Evolutionary conservation across 345 rosid species (phyloP), one percentile per base, ranked within the genome.

Genomic region (Aurinia saxatilis): DNA sequence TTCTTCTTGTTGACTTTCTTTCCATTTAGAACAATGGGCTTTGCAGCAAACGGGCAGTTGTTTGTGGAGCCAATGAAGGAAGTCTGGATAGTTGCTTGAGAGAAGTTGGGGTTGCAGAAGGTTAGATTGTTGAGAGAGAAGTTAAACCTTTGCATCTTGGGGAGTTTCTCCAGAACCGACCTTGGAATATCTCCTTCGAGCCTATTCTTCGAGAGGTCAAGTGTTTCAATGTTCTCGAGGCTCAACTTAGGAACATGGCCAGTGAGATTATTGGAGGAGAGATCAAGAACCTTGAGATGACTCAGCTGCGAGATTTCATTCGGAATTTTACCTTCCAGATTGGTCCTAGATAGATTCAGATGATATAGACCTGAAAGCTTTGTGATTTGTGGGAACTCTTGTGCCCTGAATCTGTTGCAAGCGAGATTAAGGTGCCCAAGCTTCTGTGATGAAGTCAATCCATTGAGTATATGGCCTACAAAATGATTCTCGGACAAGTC

Each of bases 71-170:
- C 95, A 57, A 66, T 62, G 74, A 91, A 84, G 41, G 82, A 83
- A 25, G 65, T 66, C 70, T 78, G 79, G 45, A 88, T 56, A 60
- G 69, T 74, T 46, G 64, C 80, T 10, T 51, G 78, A 2, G 87
- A 70, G 64, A 86, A 58, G 55, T 73, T 71, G 9, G 79, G 73
- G 23, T 79, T 80, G 70, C 98, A 91, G 13, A 84, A 77, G 62
- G 88, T 86, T 40, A 91, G 70, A 78, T 86, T 91, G 78, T 91
- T 91, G 85, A 73, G 77, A 37, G 98, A 88, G 78, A 91, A 84
- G 80, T 88, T 88, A 80, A 75, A 91, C 37, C 74, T 84, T 60
- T 78, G 75, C 82, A 86, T 81, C 74, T 5, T 21, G 1, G 48
- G 70, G 47, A 91, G 80, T 39, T 79, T 81, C 31, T 75, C 76